Evolutionary conservation across 2,329 filamentous ascomycete species (phyloP).

Genomic region (Aaosphaeria arxii): DNA sequence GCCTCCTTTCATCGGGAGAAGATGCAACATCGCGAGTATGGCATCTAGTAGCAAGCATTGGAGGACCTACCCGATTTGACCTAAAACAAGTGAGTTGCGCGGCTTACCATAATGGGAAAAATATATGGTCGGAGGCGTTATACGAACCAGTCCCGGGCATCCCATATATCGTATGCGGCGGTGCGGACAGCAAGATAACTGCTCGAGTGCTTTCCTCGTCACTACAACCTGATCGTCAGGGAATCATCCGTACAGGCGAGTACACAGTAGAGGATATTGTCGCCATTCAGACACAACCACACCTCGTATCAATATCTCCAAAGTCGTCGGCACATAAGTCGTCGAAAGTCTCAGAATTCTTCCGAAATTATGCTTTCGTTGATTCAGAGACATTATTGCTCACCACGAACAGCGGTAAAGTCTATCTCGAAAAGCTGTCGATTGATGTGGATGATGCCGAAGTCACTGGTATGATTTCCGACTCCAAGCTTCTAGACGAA

Average conservation of each 20-base stretch:
- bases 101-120: conserved; percentile 76
- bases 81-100: conserved; percentile 57
- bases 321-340: conserved; percentile 7
- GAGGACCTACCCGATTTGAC: conserved; percentile 12
- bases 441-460: neutral
- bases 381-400: conserved; percentile 53
- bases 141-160: conserved; percentile 2
- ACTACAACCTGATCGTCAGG: conserved; percentile 3
- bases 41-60: conserved; percentile 38
- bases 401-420: conserved; percentile 57
- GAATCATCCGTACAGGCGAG: conserved; percentile 4
- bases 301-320: neutral
- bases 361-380: conserved; percentile 65
- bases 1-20: conserved; percentile 76
- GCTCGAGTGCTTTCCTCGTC: conserved; percentile 9
- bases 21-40: conserved; percentile 76
- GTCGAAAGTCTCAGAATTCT: conserved; percentile 34
- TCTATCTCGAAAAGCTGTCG: conserved; percentile 45
- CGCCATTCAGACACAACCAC: neutral
- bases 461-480: conserved; percentile 4
- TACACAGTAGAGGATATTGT: conserved; percentile 24
- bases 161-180: conserved; percentile 51
- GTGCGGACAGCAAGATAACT: conserved; percentile 70
- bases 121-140: conserved; percentile 69
- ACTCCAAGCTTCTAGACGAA: conserved; percentile 28